A percentile compares a stretch with the other conserved stretches of the same genome.
phyloP scores from a whole-genome alignment of 768 basidiomycete genomes.

The Trametes elegans region DNA sequence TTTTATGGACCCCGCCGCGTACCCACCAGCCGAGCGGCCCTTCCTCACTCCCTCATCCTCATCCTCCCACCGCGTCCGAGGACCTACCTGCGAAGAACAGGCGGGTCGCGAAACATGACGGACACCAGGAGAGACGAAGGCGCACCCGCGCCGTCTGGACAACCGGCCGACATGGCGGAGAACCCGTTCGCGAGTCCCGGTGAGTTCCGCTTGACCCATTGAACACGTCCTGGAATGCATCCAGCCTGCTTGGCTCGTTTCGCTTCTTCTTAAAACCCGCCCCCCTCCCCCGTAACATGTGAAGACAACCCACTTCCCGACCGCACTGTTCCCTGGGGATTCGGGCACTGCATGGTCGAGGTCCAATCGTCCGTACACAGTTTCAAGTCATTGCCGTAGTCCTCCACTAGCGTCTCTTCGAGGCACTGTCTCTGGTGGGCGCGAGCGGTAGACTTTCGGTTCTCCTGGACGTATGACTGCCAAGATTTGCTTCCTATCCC shows the following conservation, averaged over 20 bases:
- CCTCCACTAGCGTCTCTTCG: too few species aligned
- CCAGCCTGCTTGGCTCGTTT: not conserved
- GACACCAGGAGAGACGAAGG: conserved; percentile 2
- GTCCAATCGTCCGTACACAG: too few species aligned
- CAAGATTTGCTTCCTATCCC: too few species aligned
- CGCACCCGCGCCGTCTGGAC: not conserved
- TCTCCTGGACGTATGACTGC: too few species aligned
- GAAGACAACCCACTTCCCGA: too few species aligned
- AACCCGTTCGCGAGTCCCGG: conserved; percentile 16
- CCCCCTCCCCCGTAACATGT: too few species aligned
- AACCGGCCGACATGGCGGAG: not conserved
- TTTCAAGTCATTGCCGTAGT: too few species aligned
- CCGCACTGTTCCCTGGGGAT: too few species aligned
- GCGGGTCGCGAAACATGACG: conserved; percentile 4
- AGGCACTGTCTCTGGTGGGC: too few species aligned
- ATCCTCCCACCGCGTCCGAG: not conserved
- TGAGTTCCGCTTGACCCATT: not conserved
- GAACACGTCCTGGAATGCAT: not conserved
- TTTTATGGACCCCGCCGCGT: not conserved
- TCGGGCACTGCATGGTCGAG: too few species aligned
- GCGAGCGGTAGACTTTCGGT: too few species aligned
- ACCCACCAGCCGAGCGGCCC: not conserved
- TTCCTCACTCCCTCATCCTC: conserved; percentile 1
- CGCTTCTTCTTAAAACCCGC: too few species aligned
- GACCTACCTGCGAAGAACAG: not conserved